Evolutionary conservation across 768 basidiomycete species (phyloP).

Genomic region (Gloeophyllum trabeum): DNA sequence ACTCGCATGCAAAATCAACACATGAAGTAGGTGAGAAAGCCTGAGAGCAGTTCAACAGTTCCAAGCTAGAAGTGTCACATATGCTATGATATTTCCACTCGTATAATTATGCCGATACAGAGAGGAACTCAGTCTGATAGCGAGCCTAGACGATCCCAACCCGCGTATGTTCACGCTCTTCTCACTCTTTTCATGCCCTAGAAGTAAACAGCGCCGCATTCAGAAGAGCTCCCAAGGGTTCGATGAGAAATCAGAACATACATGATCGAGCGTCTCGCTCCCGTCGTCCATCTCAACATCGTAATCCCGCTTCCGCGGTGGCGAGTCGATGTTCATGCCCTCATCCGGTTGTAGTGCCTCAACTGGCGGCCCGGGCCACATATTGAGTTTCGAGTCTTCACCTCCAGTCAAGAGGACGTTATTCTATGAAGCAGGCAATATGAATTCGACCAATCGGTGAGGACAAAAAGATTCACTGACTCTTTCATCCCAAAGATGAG

Average conservation of each 20-base stretch:
- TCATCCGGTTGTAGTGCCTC: background rate
- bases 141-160: too few relatives aligned
- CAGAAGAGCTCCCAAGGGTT: too few relatives aligned
- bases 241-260: too few relatives aligned
- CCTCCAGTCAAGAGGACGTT: conserved; percentile 23
- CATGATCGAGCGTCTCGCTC: background rate
- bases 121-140: too few relatives aligned
- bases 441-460: background rate
- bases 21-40: too few relatives aligned
- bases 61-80: too few relatives aligned
- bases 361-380: conserved; percentile 15
- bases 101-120: too few relatives aligned
- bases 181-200: background rate
- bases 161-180: too few relatives aligned
- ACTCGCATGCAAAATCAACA: too few relatives aligned
- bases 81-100: too few relatives aligned
- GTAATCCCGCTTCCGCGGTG: background rate
- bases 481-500: conserved; percentile 19
- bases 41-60: too few relatives aligned
- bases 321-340: background rate
- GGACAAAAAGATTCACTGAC: conserved; percentile 8
- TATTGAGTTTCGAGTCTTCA: conserved; percentile 20
- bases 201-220: background rate
- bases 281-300: background rate
- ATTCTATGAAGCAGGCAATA: conserved; percentile 10